Evolutionary conservation across 2,329 filamentous ascomycete genomes (phyloP).

Genomic region (Diaporthe sp.): DNA sequence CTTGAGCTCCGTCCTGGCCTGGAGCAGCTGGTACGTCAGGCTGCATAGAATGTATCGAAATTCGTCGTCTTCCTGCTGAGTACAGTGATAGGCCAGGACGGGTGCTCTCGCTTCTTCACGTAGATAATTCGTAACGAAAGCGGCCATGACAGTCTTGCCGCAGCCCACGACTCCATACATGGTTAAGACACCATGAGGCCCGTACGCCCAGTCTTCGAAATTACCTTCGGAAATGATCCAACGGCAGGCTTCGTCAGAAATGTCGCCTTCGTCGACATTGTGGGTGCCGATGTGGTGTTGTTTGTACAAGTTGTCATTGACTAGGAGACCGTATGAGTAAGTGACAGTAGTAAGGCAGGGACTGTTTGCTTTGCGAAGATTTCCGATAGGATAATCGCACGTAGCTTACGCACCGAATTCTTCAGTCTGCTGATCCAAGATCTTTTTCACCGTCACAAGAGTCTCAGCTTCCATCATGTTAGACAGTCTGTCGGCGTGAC

Average conservation of each 20-base stretch:
- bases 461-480: slow-evolving; percentile 1
- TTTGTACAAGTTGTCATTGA: slow-evolving; percentile 13
- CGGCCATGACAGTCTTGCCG: slow-evolving; percentile 5
- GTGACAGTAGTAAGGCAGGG: neutral
- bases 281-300: neutral
- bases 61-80: neutral
- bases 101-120: neutral
- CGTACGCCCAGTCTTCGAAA: slow-evolving; percentile 7
- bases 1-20: neutral
- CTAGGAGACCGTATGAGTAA: neutral
- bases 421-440: slow-evolving; percentile 2
- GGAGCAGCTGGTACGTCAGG: slow-evolving; percentile 1
- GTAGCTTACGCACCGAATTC: neutral
- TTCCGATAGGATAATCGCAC: no score
- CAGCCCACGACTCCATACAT: slow-evolving; percentile 12
- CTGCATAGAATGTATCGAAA: neutral
- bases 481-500: neutral
- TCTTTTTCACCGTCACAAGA: slow-evolving; percentile 5
- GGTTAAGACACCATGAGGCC: neutral
- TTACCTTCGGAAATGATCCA: neutral
- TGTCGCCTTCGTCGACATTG: neutral
- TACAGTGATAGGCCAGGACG: neutral
- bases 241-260: slow-evolving; percentile 6
- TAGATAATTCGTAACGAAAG: slow-evolving; percentile 5
- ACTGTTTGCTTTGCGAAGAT: no score